Conservation (phyloP, 106 monocot genomes). For the Dendrobium catenatum region DNA sequence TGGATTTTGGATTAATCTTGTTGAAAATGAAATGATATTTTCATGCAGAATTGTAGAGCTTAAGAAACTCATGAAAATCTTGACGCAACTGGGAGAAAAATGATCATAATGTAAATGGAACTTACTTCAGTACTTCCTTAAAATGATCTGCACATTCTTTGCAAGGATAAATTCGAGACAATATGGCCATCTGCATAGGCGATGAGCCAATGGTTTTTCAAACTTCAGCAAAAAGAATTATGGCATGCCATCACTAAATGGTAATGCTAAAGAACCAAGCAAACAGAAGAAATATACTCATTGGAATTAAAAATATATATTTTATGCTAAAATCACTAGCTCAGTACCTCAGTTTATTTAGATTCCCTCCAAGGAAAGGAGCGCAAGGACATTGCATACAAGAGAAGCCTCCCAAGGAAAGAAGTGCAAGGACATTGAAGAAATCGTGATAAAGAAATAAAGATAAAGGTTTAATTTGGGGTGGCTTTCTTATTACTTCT, state of each 20-base stretch:
- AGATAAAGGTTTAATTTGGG: no score
- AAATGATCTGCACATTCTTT: constrained; percentile 90
- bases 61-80: not conserved
- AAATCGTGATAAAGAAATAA: not conserved
- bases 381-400: no score
- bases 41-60: not conserved
- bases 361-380: no score
- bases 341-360: no score
- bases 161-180: constrained; percentile 89
- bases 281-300: not conserved
- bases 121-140: constrained; percentile 88
- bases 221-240: not conserved
- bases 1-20: no score
- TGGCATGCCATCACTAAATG: not conserved
- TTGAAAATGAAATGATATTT: no score
- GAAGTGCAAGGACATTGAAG: not conserved
- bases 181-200: constrained; percentile 62
- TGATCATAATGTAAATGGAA: not conserved
- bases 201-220: constrained; percentile 10
- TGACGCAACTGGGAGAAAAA: not conserved
- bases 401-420: not conserved
- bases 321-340: no score
- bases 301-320: not conserved
- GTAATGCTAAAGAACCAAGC: not conserved
- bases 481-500: no score